Conservation (phyloP, 495 filamentous ascomycete species). For the Aspergillus cavernicola region DNA sequence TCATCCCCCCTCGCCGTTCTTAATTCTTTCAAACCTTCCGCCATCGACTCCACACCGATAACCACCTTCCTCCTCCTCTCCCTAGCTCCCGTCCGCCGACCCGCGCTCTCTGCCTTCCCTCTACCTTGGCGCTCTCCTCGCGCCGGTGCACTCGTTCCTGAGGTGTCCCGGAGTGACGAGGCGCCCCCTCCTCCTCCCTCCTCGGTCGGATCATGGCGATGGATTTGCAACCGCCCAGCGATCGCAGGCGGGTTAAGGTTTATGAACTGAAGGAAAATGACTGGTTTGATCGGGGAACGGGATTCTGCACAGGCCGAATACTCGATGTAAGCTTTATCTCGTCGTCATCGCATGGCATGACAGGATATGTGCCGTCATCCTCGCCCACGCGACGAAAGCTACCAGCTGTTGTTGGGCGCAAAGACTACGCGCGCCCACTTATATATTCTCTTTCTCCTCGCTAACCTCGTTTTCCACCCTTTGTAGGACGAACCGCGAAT, state of each 20-base stretch:
- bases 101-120: conserved; percentile 16
- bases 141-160: conserved; percentile 38
- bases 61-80: not conserved
- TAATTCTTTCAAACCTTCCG: not conserved
- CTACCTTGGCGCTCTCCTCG: conserved; percentile 29
- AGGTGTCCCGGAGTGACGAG: conserved; percentile 44
- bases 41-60: conserved; percentile 1
- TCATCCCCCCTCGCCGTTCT: conserved; percentile 3
- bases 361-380: conserved; percentile 10
- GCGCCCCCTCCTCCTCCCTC: conserved; percentile 25
- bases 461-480: conserved; percentile 3
- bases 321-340: conserved; percentile 61
- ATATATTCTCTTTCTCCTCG: not conserved
- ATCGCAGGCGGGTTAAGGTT: conserved; percentile 97
- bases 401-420: conserved; percentile 18
- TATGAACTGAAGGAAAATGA: conserved; percentile 98
- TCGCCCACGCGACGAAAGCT: conserved; percentile 12
- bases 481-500: conserved; percentile 77
- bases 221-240: conserved; percentile 73
- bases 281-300: conserved; percentile 97
- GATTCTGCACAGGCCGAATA: conserved; percentile 83
- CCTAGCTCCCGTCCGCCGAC: conserved; percentile 3
- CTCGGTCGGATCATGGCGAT: conserved; percentile 69
- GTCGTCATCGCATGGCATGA: conserved; percentile 9
- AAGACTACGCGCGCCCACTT: conserved; percentile 12